Evolutionary conservation across 208 protist genomes (phyloP).

Genomic region (Leishmania major): DNA sequence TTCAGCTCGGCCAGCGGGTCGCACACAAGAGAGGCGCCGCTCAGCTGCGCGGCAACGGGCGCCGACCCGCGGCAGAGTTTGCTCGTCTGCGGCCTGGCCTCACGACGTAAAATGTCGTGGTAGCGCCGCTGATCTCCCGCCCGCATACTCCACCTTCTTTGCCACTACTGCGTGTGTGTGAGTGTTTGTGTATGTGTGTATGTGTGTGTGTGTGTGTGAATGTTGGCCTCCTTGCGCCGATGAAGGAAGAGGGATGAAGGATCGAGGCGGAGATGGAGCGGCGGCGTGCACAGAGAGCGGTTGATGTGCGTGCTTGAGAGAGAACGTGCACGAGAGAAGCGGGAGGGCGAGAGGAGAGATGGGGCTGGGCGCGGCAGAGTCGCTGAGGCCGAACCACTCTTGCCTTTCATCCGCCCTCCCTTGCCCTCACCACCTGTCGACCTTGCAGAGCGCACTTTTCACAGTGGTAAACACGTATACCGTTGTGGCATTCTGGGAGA

Average conservation of each 20-base stretch:
- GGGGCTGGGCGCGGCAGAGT: neutral
- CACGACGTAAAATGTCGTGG: conserved; percentile 35
- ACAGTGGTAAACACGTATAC: neutral
- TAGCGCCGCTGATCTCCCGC: conserved; percentile 29
- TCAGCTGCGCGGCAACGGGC: neutral
- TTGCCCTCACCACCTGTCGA: neutral
- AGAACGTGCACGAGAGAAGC: neutral
- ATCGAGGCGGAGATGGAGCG: neutral
- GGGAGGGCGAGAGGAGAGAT: neutral
- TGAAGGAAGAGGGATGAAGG: neutral
- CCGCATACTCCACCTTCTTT: conserved; percentile 20
- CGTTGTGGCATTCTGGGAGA: neutral
- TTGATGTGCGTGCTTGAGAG: neutral
- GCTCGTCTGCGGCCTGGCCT: conserved; percentile 22
- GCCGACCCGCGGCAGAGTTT: neutral
- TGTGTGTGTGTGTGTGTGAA: neutral
- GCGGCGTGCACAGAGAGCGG: neutral
- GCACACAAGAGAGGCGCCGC: conserved; percentile 14
- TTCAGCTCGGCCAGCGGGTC: conserved; percentile 62
- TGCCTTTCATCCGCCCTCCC: neutral
- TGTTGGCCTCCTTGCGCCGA: neutral
- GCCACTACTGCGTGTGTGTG: neutral
- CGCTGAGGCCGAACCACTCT: neutral
- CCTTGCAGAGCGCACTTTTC: neutral
- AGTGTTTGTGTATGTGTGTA: neutral